Evolutionary conservation across 495 filamentous ascomycete species (phyloP).

Genomic region (Astrocystis sublimbata): DNA sequence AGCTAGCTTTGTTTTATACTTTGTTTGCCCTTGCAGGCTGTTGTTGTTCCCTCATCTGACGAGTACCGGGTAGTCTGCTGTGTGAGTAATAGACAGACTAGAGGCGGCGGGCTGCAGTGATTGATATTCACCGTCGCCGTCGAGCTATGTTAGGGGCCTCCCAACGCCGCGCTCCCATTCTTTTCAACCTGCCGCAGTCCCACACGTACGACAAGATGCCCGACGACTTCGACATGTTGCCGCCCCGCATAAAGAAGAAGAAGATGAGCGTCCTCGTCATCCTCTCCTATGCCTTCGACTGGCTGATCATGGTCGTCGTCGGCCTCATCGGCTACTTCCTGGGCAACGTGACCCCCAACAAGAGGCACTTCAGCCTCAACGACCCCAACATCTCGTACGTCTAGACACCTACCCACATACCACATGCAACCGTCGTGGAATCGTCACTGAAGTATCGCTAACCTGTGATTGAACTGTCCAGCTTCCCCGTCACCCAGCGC

Average conservation of each 20-base stretch:
- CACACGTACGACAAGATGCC: constrained; percentile 32
- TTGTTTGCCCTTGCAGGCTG: no score
- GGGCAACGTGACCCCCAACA: constrained; percentile 56
- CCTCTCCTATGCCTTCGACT: constrained; percentile 49
- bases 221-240: constrained; percentile 21
- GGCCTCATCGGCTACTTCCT: constrained; percentile 46
- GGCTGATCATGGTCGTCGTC: constrained; percentile 44
- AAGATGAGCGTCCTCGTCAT: constrained; percentile 35
- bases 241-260: constrained; percentile 23
- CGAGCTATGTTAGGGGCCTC: constrained; percentile 14
- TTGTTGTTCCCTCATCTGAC: no score
- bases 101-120: no score
- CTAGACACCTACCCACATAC: no score
- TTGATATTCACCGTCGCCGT: no score
- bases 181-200: neutral
- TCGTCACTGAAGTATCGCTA: neutral
- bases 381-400: constrained; percentile 50
- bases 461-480: constrained; percentile 48
- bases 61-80: no score
- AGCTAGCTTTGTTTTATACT: no score
- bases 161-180: neutral
- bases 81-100: no score
- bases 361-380: constrained; percentile 51
- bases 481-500: constrained; percentile 71
- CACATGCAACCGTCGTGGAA: neutral